Evolutionary conservation across 2,329 filamentous ascomycete genomes (phyloP), one percentile per base, ranked within the genome.

Genomic region (Ophiosphaerella herpotricha): DNA sequence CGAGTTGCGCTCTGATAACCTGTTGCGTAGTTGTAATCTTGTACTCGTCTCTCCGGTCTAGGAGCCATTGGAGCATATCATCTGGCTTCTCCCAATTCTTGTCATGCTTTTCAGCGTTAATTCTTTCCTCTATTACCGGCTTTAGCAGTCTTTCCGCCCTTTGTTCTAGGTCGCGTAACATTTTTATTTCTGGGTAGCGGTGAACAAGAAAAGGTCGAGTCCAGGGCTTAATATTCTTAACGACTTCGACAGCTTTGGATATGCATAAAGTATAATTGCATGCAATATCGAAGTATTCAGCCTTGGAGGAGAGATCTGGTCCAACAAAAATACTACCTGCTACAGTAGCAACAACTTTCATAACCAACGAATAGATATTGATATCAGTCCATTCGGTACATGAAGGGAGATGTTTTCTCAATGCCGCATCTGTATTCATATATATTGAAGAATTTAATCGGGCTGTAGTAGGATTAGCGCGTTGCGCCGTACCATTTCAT

Each of bases 61-160:
- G 53, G 39, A 64, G 45, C 63, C 64, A 66, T 50, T 67, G 60
- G 9, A 71, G 36, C 40, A 66, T 26, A 41, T 68, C 64, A 29
- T 61, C 48, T 3, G 51, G 55, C 39, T 57, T 58, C 14, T 34
- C 11, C 13, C 14, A 34, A 12, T 8, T 34, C 7, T 13, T 13
- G 3, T 34, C 33, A 12, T 34, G 13, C 11, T 34, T 12, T 14
- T 34, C 33, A 34, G 33, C 33, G 2, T n/a, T n/a, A 6, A 11
- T 7, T 14, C 33, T 34, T 12, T 34, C 13, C 14, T 12, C 6
- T 13, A 34, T 13, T 6, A 34, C 13, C 2, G 33, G 33, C 14
- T 34, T 23, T 23, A 44, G 36, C 11, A 37, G 36, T 13, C 24
- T 29, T 7, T 16, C 24, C 23, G 42, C 32, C 12, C 13, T 50